Percentiles rank a stretch among this genome's conserved stretches.
Conservation (phyloP, 768 basidiomycete species). For the Russula earlei region DNA sequence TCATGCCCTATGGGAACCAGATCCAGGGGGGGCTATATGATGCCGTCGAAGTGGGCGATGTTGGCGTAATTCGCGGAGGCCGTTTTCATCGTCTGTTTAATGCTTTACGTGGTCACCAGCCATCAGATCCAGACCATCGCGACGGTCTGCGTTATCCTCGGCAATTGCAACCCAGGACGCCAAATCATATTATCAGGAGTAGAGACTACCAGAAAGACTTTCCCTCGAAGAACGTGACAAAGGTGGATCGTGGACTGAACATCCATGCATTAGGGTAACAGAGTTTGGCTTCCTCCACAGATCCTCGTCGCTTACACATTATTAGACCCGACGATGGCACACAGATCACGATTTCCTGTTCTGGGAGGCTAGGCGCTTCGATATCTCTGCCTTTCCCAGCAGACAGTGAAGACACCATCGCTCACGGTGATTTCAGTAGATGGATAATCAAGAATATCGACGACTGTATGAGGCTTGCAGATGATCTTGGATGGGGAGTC, state of each 20-base stretch:
- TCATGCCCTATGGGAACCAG: background rate
- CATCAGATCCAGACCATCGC: background rate
- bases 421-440: background rate
- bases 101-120: background rate
- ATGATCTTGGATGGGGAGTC: background rate
- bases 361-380: background rate
- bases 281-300: no score
- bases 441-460: background rate
- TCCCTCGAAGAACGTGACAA: background rate
- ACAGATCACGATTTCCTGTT: background rate
- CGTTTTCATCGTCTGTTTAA: background rate
- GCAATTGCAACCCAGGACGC: background rate
- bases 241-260: background rate
- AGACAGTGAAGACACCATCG: background rate
- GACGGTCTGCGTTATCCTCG: background rate
- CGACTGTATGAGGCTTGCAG: background rate
- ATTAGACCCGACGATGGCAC: background rate
- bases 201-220: background rate
- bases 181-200: background rate
- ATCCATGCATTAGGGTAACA: background rate
- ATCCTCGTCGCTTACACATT: background rate
- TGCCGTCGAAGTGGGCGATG: background rate
- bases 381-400: background rate
- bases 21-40: background rate
- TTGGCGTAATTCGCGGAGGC: background rate